These are phyloP conservation scores for Citeromyces hawaiiensis DNA, from an alignment of 1,139 yeast species.

Conservation along the genomic window DNA sequence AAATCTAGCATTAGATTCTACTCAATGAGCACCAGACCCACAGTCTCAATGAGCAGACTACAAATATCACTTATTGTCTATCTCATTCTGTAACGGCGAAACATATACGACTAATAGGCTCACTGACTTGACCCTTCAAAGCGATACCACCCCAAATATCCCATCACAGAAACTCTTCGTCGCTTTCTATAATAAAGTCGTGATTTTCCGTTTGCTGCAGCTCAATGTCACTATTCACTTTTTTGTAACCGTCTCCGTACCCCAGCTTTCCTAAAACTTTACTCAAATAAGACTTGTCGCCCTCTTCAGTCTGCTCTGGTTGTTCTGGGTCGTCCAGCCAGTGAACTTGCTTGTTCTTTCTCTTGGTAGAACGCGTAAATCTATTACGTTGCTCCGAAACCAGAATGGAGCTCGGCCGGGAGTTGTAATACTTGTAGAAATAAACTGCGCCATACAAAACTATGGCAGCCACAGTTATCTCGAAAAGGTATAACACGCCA, in stretches of 20 bases:
- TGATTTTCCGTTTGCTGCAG: conserved; percentile 18
- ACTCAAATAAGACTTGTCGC: conserved; percentile 19
- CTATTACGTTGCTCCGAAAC: conserved; percentile 20
- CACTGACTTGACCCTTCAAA: too few relatives aligned
- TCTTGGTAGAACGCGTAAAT: conserved; percentile 9
- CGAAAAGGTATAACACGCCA: conserved; percentile 10
- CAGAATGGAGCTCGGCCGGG: conserved; percentile 12
- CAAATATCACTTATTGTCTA: too few relatives aligned
- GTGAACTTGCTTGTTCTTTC: conserved; percentile 38
- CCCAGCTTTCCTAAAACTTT: conserved; percentile 28
- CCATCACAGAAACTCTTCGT: conserved; percentile 20
- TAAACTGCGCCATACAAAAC: conserved; percentile 17
- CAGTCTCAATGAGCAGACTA: too few relatives aligned
- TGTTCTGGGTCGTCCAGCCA: conserved; percentile 38
- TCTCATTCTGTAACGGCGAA: too few relatives aligned
- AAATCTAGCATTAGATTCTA: too few relatives aligned
- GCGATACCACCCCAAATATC: too few relatives aligned
- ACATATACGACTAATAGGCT: too few relatives aligned
- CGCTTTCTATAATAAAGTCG: conserved; percentile 30
- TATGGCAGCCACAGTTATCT: conserved; percentile 12
- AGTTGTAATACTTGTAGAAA: conserved; percentile 10
- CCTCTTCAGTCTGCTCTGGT: conserved; percentile 9
- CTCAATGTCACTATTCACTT: conserved; percentile 23
- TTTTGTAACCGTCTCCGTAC: conserved; percentile 16
- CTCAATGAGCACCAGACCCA: too few relatives aligned